These are phyloP conservation scores for Sporothrix curviconia DNA, from an alignment of 2,329 filamentous ascomycete species.

Conservation along the genomic window DNA sequence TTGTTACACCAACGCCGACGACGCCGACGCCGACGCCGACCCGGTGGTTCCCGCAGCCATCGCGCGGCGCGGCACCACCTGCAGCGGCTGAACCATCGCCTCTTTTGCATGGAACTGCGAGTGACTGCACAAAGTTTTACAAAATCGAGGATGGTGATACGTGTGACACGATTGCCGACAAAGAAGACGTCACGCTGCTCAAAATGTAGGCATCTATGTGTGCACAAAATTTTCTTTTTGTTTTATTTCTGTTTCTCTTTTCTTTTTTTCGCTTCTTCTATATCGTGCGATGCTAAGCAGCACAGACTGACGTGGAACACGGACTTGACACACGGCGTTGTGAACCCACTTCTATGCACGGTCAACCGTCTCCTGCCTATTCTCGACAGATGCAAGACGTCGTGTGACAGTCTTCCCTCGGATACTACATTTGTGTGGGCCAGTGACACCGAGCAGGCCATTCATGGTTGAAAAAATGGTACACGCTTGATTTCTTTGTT, in stretches of 20 bases:
- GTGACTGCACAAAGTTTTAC: slow-evolving; percentile 1
- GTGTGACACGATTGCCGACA: not conserved
- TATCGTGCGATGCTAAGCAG: not conserved
- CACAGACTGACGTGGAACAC: slow-evolving; percentile 3
- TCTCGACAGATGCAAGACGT: not conserved
- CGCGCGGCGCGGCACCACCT: not conserved
- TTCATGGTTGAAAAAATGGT: too few relatives aligned
- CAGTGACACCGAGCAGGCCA: too few relatives aligned
- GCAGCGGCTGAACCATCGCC: not conserved
- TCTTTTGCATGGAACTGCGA: not conserved
- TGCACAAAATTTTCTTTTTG: too few relatives aligned
- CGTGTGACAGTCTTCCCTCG: not conserved
- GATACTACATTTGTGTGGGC: slow-evolving; percentile 2
- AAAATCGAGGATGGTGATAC: not conserved
- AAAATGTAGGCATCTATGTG: slow-evolving; percentile 6
- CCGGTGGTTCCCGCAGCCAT: not conserved
- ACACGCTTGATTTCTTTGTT: too few relatives aligned
- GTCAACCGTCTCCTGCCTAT: not conserved
- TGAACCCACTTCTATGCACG: not conserved
- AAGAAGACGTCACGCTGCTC: not conserved
- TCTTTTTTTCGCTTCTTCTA: not conserved
- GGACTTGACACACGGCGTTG: not conserved
- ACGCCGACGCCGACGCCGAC: not conserved
- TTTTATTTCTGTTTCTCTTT: not conserved
- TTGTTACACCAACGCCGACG: too few relatives aligned